Conservation (phyloP, 2,329 filamentous ascomycete genomes). For the Cordyceps tenuipes region DNA sequence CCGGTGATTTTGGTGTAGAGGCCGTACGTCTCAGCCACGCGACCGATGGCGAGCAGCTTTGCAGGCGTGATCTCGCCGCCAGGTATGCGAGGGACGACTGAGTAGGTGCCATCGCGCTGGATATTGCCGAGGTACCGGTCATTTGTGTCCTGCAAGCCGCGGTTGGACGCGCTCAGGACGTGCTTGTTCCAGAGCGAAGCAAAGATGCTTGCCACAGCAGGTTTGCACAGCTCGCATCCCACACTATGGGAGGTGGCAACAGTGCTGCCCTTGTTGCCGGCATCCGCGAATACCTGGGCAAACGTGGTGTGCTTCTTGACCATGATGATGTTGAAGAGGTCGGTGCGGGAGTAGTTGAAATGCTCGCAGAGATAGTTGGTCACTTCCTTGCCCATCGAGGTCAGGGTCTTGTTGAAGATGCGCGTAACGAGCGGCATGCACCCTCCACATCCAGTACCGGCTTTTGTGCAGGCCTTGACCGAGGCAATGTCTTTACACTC, state of each 20-base stretch:
- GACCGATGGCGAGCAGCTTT: constrained; percentile 73
- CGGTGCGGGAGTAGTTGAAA: constrained; percentile 74
- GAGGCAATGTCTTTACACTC: constrained; percentile 74
- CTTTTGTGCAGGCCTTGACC: constrained; percentile 85
- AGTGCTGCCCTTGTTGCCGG: constrained; percentile 51
- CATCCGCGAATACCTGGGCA: constrained; percentile 66
- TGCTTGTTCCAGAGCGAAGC: constrained; percentile 77
- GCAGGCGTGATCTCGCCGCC: constrained; percentile 84
- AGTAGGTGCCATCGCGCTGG: constrained; percentile 85
- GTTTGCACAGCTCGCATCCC: constrained; percentile 84
- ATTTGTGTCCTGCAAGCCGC: constrained; percentile 84
- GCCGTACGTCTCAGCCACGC: constrained; percentile 74
- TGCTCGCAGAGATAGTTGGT: constrained; percentile 81
- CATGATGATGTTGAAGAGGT: constrained; percentile 84
- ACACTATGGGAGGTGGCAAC: constrained; percentile 20
- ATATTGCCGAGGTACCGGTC: constrained; percentile 85
- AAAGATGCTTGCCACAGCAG: constrained; percentile 71
- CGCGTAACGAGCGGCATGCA: constrained; percentile 82
- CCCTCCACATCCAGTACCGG: constrained; percentile 82
- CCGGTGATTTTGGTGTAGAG: constrained; percentile 91
- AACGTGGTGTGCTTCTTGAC: constrained; percentile 71
- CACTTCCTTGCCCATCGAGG: constrained; percentile 75
- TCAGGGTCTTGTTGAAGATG: constrained; percentile 87
- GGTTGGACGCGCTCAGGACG: constrained; percentile 60
- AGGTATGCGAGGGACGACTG: constrained; percentile 73